phyloP scores from a whole-genome alignment of 306 rosid species.

The Pterocarpus santalinus region DNA sequence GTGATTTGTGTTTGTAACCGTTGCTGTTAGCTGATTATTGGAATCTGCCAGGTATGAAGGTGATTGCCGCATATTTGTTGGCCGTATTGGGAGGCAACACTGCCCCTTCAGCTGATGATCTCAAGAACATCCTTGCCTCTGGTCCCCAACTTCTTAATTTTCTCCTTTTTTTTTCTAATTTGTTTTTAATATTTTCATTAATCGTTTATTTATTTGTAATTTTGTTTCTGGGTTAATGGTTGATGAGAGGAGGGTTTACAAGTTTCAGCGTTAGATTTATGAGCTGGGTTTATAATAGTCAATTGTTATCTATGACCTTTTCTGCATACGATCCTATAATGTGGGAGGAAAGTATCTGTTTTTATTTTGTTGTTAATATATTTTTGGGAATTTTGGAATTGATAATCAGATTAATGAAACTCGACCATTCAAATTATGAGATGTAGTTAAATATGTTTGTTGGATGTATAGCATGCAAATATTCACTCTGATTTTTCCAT shows the following conservation, averaged over 20 bases:
- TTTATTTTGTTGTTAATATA: background rate
- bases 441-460: background rate
- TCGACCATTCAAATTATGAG: background rate
- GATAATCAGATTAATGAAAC: background rate
- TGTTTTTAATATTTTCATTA: background rate
- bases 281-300: background rate
- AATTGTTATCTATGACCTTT: no score
- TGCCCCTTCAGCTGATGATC: constrained; percentile 58
- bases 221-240: background rate
- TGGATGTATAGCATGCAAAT: background rate
- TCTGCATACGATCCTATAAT: background rate
- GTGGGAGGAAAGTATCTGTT: background rate
- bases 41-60: constrained; percentile 78
- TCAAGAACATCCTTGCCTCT: constrained; percentile 65
- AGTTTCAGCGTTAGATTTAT: background rate
- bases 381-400: background rate
- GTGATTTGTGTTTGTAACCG: constrained; percentile 9
- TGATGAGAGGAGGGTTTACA: background rate
- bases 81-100: constrained; percentile 85
- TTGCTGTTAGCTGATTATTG: background rate
- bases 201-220: background rate
- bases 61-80: constrained; percentile 72
- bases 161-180: background rate
- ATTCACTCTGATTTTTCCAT: background rate
- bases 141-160: constrained; percentile 37